A percentile compares a stretch with the other conserved stretches of the same genome.
Evolutionary conservation across 306 rosid species (phyloP).

Genomic region (Trifolium subterraneum): DNA sequence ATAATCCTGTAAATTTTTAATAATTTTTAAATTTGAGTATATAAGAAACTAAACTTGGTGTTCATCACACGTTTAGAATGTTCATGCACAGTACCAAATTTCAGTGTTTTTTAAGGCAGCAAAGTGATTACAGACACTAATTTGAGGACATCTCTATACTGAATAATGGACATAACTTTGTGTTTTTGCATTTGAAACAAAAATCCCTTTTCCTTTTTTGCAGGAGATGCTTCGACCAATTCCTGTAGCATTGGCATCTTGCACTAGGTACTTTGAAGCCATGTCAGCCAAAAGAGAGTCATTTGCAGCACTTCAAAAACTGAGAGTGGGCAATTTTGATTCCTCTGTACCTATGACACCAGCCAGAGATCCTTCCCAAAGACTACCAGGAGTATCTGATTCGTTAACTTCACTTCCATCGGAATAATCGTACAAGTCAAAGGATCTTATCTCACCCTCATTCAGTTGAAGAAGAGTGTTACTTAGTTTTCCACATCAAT

Average conservation of each 20-base stretch:
- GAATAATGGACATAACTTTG: not conserved
- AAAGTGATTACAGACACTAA: not conserved
- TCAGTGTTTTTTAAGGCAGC: slow-evolving; percentile 17
- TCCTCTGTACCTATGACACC: slow-evolving; percentile 60
- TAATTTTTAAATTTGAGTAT: not conserved
- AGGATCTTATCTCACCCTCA: slow-evolving; percentile 66
- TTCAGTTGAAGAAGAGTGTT: slow-evolving; percentile 57
- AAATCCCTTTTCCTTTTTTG: not conserved
- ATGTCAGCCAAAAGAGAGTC: slow-evolving; percentile 99
- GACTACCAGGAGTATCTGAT: slow-evolving; percentile 57
- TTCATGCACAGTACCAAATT: slow-evolving; percentile 23
- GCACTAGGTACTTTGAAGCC: slow-evolving; percentile 94
- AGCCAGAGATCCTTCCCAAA: slow-evolving; percentile 63
- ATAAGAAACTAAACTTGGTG: slow-evolving; percentile 8
- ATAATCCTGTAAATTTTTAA: not conserved
- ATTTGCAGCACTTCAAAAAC: slow-evolving; percentile 82
- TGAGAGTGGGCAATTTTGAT: slow-evolving; percentile 72
- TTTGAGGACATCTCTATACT: not conserved
- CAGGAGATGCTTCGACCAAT: slow-evolving; percentile 99
- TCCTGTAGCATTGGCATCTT: slow-evolving; percentile 92
- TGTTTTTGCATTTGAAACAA: slow-evolving; percentile 17
- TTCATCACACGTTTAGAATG: slow-evolving; percentile 5
- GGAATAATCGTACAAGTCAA: slow-evolving; percentile 61
- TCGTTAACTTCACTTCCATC: slow-evolving; percentile 74
- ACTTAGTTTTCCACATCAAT: slow-evolving; percentile 32